These are phyloP conservation scores for Ceratobasidium sp. DNA, from an alignment of 1,284 basidiomycete genomes.

Conservation along the genomic window DNA sequence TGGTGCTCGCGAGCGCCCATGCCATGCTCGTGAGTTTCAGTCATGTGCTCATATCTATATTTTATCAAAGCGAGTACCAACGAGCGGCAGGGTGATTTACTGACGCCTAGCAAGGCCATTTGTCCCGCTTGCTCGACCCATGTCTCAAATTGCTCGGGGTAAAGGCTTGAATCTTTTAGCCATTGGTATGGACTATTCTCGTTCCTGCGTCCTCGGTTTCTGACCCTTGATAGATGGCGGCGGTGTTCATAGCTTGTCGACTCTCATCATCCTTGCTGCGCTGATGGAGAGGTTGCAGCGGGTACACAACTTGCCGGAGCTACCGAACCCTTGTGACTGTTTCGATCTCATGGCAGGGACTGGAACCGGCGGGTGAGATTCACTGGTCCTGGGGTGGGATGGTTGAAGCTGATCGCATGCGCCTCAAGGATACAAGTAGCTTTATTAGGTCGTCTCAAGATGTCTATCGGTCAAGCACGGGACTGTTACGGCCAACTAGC, in stretches of 20 bases:
- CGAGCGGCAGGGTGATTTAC: no score
- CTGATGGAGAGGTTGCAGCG: neutral
- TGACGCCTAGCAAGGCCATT: no score
- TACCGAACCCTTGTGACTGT: neutral
- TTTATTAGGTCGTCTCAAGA: neutral
- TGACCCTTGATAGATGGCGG: neutral
- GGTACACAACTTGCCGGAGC: neutral
- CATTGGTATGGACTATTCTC: neutral
- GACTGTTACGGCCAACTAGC: neutral
- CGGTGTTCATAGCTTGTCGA: neutral
- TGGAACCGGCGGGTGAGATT: slow-evolving; percentile 7
- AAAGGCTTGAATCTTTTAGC: neutral
- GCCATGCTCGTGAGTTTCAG: no score
- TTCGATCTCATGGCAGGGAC: slow-evolving; percentile 20
- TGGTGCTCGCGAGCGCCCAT: no score
- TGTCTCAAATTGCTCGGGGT: neutral
- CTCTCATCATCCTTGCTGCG: neutral
- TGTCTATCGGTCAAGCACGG: neutral
- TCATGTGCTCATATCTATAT: no score
- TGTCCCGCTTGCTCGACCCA: neutral
- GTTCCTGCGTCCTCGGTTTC: no score
- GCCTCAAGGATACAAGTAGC: neutral
- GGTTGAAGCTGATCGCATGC: neutral
- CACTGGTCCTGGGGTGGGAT: no score
- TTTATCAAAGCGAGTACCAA: no score